Percentiles rank a stretch among this genome's conserved stretches.
phyloP scores from a whole-genome alignment of 768 basidiomycete species.

The Mycena alexandri region DNA sequence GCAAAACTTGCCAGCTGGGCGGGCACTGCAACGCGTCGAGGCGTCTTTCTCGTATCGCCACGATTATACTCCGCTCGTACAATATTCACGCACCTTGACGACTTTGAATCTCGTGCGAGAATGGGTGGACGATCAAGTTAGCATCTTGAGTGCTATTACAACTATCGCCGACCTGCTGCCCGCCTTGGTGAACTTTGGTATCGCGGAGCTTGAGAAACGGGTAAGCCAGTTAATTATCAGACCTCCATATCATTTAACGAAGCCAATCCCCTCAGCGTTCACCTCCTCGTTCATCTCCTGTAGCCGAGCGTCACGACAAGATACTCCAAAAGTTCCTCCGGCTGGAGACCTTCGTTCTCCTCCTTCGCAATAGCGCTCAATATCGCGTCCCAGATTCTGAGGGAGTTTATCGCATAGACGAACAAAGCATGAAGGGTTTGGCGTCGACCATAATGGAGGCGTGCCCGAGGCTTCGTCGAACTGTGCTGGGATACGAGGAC shows the following conservation, averaged over 20 bases:
- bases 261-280: background rate
- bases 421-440: background rate
- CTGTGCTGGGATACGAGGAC: slow-evolving; percentile 2
- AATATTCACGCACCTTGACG: slow-evolving; percentile 11
- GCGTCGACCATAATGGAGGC: slow-evolving; percentile 6
- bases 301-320: too few species aligned
- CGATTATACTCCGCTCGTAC: background rate
- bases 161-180: slow-evolving; percentile 9
- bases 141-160: background rate
- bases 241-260: background rate
- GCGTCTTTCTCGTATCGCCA: background rate
- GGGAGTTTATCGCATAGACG: background rate
- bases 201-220: background rate
- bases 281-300: background rate
- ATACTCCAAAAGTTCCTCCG: background rate
- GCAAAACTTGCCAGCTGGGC: background rate
- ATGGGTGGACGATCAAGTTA: background rate
- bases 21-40: slow-evolving; percentile 19
- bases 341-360: slow-evolving; percentile 15
- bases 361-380: background rate
- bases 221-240: background rate
- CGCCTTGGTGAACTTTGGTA: background rate
- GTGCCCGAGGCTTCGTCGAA: slow-evolving; percentile 11
- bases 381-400: background rate
- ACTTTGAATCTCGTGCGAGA: slow-evolving; percentile 13